Evolutionary conservation across 2,329 filamentous ascomycete genomes (phyloP).

Genomic region (Arthroderma uncinatum): DNA sequence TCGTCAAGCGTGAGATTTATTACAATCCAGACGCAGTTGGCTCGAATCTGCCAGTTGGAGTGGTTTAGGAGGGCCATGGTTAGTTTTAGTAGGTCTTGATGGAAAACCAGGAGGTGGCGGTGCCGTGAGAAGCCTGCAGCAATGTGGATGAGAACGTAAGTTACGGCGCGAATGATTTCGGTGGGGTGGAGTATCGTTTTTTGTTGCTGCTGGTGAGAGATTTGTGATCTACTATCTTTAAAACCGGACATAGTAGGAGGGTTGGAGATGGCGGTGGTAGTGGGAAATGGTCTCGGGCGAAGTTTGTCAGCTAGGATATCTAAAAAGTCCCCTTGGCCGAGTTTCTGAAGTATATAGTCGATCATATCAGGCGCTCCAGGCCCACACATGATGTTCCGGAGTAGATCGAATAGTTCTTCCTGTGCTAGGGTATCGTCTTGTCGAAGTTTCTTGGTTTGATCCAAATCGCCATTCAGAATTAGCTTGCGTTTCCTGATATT

Average conservation of each 20-base stretch:
- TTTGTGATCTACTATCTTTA: constrained; percentile 12
- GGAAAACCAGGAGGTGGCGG: constrained; percentile 63
- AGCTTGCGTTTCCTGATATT: constrained; percentile 32
- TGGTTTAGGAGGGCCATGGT: constrained; percentile 64
- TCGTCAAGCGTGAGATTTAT: constrained; percentile 84
- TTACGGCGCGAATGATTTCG: constrained; percentile 65
- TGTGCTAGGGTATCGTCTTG: constrained; percentile 76
- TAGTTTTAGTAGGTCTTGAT: constrained; percentile 62
- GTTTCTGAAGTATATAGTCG: constrained; percentile 64
- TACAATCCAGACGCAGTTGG: constrained; percentile 69
- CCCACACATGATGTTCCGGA: constrained; percentile 76
- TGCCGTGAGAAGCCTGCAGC: constrained; percentile 71
- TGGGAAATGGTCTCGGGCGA: constrained; percentile 36
- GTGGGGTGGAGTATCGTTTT: constrained; percentile 27
- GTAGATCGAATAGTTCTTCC: constrained; percentile 79
- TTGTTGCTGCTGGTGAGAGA: not conserved
- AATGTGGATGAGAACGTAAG: constrained; percentile 78
- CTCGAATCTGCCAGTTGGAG: constrained; percentile 60
- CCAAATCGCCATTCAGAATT: constrained; percentile 53
- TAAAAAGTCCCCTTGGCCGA: constrained; percentile 69
- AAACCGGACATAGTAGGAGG: constrained; percentile 19
- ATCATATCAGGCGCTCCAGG: constrained; percentile 58
- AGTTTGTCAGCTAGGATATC: constrained; percentile 71
- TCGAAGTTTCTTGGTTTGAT: constrained; percentile 55
- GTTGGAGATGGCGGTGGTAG: not conserved